A percentile compares a stretch with the other conserved stretches of the same genome.
Evolutionary conservation across 2,329 filamentous ascomycete genomes (phyloP).

Genomic region (Chalaropsis thielavioides): DNA sequence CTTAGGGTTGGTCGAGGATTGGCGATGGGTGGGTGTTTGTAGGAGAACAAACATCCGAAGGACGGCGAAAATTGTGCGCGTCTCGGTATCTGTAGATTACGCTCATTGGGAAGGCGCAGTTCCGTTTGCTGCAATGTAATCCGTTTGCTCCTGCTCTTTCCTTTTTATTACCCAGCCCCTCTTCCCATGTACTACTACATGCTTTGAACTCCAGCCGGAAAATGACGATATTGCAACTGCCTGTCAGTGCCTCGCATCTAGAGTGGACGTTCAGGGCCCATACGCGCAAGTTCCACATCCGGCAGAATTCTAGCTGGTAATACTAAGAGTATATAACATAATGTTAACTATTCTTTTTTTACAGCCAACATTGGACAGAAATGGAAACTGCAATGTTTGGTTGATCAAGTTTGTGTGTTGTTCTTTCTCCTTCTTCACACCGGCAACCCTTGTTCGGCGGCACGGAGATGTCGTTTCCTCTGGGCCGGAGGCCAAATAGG

Average conservation of each 20-base stretch:
- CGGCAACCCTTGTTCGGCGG: neutral
- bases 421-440: neutral
- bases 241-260: too few relatives aligned
- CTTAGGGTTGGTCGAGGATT: too few relatives aligned
- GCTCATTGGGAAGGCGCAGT: neutral
- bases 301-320: too few relatives aligned
- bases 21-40: neutral
- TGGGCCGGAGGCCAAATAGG: neutral
- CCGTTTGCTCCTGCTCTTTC: neutral
- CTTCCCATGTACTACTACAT: neutral
- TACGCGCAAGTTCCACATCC: too few relatives aligned
- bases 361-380: too few relatives aligned
- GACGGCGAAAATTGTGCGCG: neutral
- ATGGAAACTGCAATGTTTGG: too few relatives aligned
- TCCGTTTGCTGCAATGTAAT: neutral
- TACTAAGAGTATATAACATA: too few relatives aligned
- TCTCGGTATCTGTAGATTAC: neutral
- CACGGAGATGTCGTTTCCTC: neutral
- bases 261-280: too few relatives aligned
- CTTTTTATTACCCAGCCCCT: neutral
- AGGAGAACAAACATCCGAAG: neutral
- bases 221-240: too few relatives aligned
- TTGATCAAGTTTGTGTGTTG: too few relatives aligned
- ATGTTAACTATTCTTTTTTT: too few relatives aligned
- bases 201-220: too few relatives aligned